Evolutionary conservation across 2,329 filamentous ascomycete genomes (phyloP).

Genomic region (Teratosphaeria gauchensis): DNA sequence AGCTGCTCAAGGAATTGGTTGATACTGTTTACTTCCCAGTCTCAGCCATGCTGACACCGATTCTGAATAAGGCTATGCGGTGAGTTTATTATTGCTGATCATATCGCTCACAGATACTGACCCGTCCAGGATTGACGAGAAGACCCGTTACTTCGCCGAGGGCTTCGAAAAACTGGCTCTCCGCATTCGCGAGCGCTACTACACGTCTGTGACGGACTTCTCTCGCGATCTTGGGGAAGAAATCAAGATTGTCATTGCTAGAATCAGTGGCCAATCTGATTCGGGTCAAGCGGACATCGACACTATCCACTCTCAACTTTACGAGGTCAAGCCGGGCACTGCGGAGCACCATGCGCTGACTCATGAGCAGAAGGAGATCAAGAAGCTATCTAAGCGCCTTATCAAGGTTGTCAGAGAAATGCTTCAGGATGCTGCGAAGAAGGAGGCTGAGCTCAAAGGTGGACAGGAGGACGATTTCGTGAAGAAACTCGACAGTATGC

Average conservation of each 20-base stretch:
- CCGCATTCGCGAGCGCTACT: conserved; percentile 47
- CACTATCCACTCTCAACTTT: conserved; percentile 34
- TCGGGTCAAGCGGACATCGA: conserved; percentile 21
- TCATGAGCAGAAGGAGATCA: conserved; percentile 66
- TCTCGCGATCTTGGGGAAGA: conserved; percentile 48
- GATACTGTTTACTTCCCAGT: conserved; percentile 90
- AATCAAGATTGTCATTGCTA: conserved; percentile 44
- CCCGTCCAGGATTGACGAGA: conserved; percentile 49
- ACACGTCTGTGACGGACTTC: conserved; percentile 53
- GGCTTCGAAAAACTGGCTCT: conserved; percentile 43
- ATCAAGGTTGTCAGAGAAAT: conserved; percentile 71
- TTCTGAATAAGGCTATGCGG: conserved; percentile 70
- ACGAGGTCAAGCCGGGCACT: conserved; percentile 24
- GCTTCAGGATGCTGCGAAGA: conserved; percentile 64
- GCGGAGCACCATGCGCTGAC: conserved; percentile 33
- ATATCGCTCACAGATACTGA: not conserved
- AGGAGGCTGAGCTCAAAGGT: conserved; percentile 71
- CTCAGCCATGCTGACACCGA: conserved; percentile 62
- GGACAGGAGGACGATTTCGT: conserved; percentile 61
- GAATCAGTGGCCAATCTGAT: conserved; percentile 16
- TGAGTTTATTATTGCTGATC: conserved; percentile 41
- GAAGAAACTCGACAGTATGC: conserved; percentile 63
- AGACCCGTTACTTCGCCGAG: conserved; percentile 43
- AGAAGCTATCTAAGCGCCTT: conserved; percentile 80
- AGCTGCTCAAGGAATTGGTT: conserved; percentile 68